Evolutionary conservation across 345 rosid genomes (phyloP).

Genomic region (Garcia nutans): DNA sequence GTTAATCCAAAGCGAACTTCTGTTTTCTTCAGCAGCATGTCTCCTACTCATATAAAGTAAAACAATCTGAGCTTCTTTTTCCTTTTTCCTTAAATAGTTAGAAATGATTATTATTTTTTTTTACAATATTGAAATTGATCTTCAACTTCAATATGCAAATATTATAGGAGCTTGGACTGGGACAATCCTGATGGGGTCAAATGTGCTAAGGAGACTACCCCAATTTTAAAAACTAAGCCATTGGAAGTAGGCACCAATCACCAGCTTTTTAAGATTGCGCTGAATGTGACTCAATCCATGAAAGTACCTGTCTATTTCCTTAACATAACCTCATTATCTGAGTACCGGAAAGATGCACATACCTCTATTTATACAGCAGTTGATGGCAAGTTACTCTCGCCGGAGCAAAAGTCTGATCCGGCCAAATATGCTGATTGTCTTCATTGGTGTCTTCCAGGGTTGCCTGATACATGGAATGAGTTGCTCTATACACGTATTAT

Average conservation of each 20-base stretch:
- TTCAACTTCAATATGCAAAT: not conserved
- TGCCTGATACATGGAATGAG: slow-evolving; percentile 32
- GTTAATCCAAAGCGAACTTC: slow-evolving; percentile 25
- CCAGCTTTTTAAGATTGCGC: slow-evolving; percentile 15
- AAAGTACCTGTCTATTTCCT: slow-evolving; percentile 22
- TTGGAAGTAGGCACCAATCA: slow-evolving; percentile 26
- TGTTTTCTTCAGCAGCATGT: slow-evolving; percentile 27
- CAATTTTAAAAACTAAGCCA: slow-evolving; percentile 15
- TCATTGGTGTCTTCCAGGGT: slow-evolving; percentile 28
- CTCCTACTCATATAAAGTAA: slow-evolving; percentile 24
- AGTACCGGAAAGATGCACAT: slow-evolving; percentile 34
- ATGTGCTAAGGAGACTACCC: slow-evolving; percentile 21
- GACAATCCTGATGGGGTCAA: slow-evolving; percentile 21
- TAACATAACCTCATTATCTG: slow-evolving; percentile 23
- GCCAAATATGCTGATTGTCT: slow-evolving; percentile 20
- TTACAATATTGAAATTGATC: not conserved
- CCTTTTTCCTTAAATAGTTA: no score
- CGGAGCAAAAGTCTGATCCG: slow-evolving; percentile 15
- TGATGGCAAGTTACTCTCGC: slow-evolving; percentile 13
- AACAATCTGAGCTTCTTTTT: not conserved
- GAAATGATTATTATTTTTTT: no score
- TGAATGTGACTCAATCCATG: slow-evolving; percentile 17
- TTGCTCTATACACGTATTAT: slow-evolving; percentile 18
- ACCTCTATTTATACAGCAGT: slow-evolving; percentile 20
- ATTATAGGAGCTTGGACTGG: slow-evolving; percentile 28